Evolutionary conservation across 2,329 filamentous ascomycete species (phyloP).

Genomic region (Penicillium sp.): DNA sequence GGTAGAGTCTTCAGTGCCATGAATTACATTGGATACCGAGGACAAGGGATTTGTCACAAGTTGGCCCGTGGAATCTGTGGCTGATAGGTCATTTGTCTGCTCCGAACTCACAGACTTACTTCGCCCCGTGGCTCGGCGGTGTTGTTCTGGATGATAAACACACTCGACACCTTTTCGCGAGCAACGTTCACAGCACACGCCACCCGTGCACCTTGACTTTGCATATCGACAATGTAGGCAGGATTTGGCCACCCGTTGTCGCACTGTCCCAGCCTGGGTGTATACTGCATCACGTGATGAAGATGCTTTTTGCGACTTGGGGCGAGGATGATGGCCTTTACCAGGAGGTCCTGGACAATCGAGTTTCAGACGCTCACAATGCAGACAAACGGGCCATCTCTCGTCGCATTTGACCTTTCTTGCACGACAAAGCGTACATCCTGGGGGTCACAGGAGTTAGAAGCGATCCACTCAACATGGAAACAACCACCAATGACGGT

Average conservation of each 20-base stretch:
- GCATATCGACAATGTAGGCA: conserved; percentile 22
- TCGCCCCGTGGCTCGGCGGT: neutral
- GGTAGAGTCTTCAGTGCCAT: neutral
- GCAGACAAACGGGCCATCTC: conserved; percentile 18
- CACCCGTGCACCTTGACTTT: conserved; percentile 24
- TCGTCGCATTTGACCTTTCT: conserved; percentile 24
- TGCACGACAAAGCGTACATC: conserved; percentile 20
- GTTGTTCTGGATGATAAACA: conserved; percentile 11
- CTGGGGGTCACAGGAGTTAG: conserved; percentile 5
- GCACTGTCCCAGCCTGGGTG: conserved; percentile 25
- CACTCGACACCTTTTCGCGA: conserved; percentile 18
- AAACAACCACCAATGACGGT: neutral
- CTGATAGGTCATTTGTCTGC: neutral
- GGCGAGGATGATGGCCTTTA: neutral
- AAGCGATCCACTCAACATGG: neutral
- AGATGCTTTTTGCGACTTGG: conserved; percentile 1
- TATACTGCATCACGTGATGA: conserved; percentile 6
- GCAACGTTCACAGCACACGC: conserved; percentile 17
- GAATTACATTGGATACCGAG: neutral
- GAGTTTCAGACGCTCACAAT: conserved; percentile 19
- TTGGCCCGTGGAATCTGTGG: neutral
- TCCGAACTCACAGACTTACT: neutral
- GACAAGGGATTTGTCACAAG: neutral
- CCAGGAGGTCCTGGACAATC: conserved; percentile 19
- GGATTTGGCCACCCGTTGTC: conserved; percentile 22